Evolutionary conservation across 2,329 filamentous ascomycete species (phyloP), one percentile per base, ranked within the genome.

Genomic region (Nothophoma quercina): DNA sequence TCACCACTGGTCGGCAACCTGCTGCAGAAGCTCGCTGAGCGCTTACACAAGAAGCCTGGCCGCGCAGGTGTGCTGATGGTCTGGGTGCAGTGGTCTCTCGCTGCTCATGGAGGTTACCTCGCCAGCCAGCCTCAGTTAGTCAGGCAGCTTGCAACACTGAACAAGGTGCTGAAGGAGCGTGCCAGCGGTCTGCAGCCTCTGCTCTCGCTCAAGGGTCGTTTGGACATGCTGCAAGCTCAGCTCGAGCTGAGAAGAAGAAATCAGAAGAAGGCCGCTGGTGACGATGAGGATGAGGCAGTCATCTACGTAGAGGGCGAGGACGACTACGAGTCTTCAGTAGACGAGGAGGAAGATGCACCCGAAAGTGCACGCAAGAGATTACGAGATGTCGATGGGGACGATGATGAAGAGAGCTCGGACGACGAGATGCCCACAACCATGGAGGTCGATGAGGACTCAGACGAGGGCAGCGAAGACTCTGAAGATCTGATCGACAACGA

Each of bases 1-100:
- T 96, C 92, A 22, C 83, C 87, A 3, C 85, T 97, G 19, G 93
- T 95, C 6, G 88, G 87, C 28, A 83, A 79, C 7, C 83, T 99
- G 8, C 84, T 99, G 51, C 86, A 87, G 67, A 92, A 91, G 74
- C 84, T 99, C 43, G 91, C 95, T 7, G 89, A 96, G 63, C 85
- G 93, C 53, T 85, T 99, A 71, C 88, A 96, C 75, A 85, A 89
- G 61, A 86, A 91, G 35, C 95, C 95, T 1, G 95, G 93, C 3
- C 86, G 95, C 47, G 93, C 95, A 12, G 92, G 93, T 43, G 90
- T 88, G 69, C 84, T 99, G 25, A 93, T 97, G 83, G 85, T 89
- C 13, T 99, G 95, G 93, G 89, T 98, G 34, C 93, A 97, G 76
- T 96, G 92, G 91, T 93, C 91, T 1, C 84, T 97, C 47, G 86